Base-by-base conservation (phyloP, 371 early-diverging fungal genomes). In the Dichotomocladium elegans region DNA sequence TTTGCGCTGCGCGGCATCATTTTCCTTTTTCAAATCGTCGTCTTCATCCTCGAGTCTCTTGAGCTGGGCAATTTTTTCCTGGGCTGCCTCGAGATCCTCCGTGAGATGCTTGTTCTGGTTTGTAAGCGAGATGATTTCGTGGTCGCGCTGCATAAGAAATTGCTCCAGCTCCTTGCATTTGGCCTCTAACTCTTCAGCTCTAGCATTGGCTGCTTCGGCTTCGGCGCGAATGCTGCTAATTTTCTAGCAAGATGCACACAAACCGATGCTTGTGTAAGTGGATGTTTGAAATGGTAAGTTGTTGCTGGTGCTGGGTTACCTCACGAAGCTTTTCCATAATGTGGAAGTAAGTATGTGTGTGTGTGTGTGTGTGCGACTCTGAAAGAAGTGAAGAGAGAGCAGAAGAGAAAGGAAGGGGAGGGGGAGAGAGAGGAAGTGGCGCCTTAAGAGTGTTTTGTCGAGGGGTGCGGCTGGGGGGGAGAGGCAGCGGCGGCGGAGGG, bases 111-210 rank as follows among this genome's bases (percentile, higher is more conserved):
- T 62, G 43, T 85, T 72, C 63, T 82, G 72, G 70, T 85, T 88
- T 53, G 76, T 74, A 44, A 85, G 70, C 8, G 88, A 87, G 15
- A 78, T 81, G 27, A 87, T 70, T 51, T 88, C 86, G 53, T 88
- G 89, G 31, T 91, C 92, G 59, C 86, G 86, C 30, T 72, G 65
- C 30, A 72, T 77, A 44, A 78, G 68, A 46, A 77, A 64, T 35
- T 80, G 74, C 54, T 76, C 68, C 14, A 81, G 46, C 52, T 59
- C 64, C 70, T 89, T 90, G 52, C 77, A 66, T 40, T 80, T 75
- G 30, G 49, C 50, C 61, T 87, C 88, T 27, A 80, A 73, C 15
- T 70, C 64, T 19, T 86, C 88, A 29, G 87, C 90, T 27, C 81
- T 80, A 41, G 72, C 78, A 51, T 66, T 66, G 52, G 86, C 85